Conservation (phyloP, 768 basidiomycete genomes). For the Collybia mongolica region DNA sequence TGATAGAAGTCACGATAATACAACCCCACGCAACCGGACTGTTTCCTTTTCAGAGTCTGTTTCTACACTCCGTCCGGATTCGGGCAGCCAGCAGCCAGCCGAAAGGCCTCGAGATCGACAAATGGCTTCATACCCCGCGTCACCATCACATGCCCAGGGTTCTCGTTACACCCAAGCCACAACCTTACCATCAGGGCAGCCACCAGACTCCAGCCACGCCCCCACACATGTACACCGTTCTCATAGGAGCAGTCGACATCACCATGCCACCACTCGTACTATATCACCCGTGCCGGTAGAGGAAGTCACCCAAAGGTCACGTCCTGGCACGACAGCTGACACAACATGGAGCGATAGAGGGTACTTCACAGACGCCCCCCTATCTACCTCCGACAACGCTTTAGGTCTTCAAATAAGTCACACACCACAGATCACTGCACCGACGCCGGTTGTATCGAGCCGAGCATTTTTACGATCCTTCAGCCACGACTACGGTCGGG, state of each 20-base stretch:
- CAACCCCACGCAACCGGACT: neutral
- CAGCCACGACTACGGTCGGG: neutral
- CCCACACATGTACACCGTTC: neutral
- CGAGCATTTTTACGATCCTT: conserved; percentile 3
- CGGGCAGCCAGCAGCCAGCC: neutral
- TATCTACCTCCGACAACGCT: neutral
- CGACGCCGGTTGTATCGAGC: conserved; percentile 1
- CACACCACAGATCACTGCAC: conserved; percentile 3
- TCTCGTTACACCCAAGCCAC: neutral
- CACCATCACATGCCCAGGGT: neutral
- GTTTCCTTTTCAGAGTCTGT: neutral
- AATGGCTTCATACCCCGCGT: neutral
- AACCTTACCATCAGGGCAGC: neutral
- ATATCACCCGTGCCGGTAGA: neutral
- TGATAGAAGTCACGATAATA: neutral
- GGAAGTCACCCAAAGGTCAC: neutral
- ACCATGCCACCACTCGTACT: neutral
- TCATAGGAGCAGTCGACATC: neutral
- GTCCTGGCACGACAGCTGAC: neutral
- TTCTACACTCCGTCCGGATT: neutral
- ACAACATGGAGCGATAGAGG: neutral
- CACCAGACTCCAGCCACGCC: neutral
- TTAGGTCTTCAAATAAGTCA: conserved; percentile 3
- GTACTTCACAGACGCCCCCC: neutral
- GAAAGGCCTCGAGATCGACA: conserved; percentile 1